Evolutionary conservation across 768 basidiomycete genomes (phyloP).

Genomic region (Trametes gibbosa): DNA sequence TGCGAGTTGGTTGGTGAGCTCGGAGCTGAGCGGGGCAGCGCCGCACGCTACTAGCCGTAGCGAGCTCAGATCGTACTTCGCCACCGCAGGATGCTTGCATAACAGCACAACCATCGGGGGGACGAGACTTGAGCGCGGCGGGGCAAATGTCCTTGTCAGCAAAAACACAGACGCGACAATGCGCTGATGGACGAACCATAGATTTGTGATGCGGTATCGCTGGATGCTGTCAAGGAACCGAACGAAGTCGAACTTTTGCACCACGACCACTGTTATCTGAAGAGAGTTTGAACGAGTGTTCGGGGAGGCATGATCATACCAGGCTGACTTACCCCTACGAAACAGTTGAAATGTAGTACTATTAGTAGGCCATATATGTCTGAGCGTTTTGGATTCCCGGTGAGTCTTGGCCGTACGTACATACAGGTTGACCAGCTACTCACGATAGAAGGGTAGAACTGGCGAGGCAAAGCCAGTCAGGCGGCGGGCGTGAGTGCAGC

Average conservation of each 20-base stretch:
- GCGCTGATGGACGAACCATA: slow-evolving; percentile 23
- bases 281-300: neutral
- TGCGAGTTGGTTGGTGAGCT: slow-evolving; percentile 45
- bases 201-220: slow-evolving; percentile 33
- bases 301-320: too few relatives aligned
- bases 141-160: neutral
- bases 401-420: too few relatives aligned
- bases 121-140: slow-evolving; percentile 27
- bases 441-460: slow-evolving; percentile 33
- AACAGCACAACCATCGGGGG: slow-evolving; percentile 37
- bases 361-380: slow-evolving; percentile 43
- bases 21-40: slow-evolving; percentile 56
- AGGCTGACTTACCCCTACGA: slow-evolving; percentile 26
- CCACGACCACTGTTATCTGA: slow-evolving; percentile 32
- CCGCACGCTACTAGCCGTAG: slow-evolving; percentile 40
- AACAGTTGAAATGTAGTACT: slow-evolving; percentile 29
- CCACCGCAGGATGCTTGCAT: slow-evolving; percentile 41
- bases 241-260: slow-evolving; percentile 33
- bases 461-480: neutral
- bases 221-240: slow-evolving; percentile 35
- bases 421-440: slow-evolving; percentile 1
- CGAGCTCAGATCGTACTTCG: slow-evolving; percentile 41
- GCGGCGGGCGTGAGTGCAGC: neutral
- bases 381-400: slow-evolving; percentile 22
- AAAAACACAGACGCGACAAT: neutral